Percentiles rank a stretch among this genome's conserved stretches.
Evolutionary conservation across 129 eudicot genomes (phyloP).

Genomic region (Calendula officinalis): DNA sequence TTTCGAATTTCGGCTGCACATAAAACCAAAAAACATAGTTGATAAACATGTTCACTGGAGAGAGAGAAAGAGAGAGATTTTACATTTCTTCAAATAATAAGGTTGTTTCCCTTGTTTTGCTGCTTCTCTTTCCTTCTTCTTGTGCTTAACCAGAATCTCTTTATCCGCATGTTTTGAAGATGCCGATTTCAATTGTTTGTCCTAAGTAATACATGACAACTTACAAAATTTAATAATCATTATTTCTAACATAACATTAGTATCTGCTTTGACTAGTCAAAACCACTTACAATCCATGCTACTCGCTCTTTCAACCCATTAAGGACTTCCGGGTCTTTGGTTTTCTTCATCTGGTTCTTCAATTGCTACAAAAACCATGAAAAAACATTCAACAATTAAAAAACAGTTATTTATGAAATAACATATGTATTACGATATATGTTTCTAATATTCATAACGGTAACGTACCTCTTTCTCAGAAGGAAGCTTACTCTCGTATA

Average conservation of each 20-base stretch:
- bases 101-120: constrained; percentile 94
- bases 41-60: constrained; percentile 4
- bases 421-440: background rate
- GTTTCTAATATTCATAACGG: constrained; percentile 4
- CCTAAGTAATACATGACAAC: constrained; percentile 37
- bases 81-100: constrained; percentile 86
- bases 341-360: constrained; percentile 60
- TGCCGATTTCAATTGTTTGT: constrained; percentile 74
- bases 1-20: constrained; percentile 74
- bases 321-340: constrained; percentile 60
- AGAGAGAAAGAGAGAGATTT: constrained; percentile 34
- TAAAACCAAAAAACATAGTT: constrained; percentile 1
- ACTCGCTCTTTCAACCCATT: constrained; percentile 55
- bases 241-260: background rate
- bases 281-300: constrained; percentile 68
- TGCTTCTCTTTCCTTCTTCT: constrained; percentile 94
- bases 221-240: background rate
- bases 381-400: background rate
- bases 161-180: constrained; percentile 52
- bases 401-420: background rate
- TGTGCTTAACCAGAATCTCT: constrained; percentile 77
- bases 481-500: constrained; percentile 70
- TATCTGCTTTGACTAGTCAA: background rate
- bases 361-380: constrained; percentile 44
- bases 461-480: constrained; percentile 81